Conservation (phyloP, 2,329 filamentous ascomycete species). For the Pseudogymnoascus sp. region DNA sequence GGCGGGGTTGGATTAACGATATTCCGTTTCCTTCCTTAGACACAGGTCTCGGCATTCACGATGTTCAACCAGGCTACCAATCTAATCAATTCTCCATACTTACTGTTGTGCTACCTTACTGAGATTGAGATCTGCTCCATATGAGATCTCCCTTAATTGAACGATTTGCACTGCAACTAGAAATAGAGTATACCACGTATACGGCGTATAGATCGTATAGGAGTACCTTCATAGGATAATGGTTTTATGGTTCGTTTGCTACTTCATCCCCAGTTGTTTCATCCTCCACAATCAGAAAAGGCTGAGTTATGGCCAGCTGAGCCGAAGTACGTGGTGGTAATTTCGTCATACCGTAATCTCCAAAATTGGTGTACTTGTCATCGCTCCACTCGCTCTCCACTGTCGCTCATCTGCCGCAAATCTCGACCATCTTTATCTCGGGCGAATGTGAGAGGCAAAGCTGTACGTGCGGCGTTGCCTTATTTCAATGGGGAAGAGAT, state of each 20-base stretch:
- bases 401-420: slow-evolving; percentile 5
- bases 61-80: not conserved
- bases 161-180: not conserved
- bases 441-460: not conserved
- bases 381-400: slow-evolving; percentile 7
- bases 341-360: slow-evolving; percentile 6
- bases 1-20: slow-evolving; percentile 6
- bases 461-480: slow-evolving; percentile 1
- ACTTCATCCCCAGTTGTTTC: slow-evolving; percentile 1
- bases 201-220: not conserved
- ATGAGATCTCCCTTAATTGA: not conserved
- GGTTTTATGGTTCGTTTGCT: not conserved
- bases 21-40: not conserved
- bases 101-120: not conserved
- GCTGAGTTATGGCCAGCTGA: slow-evolving; percentile 1
- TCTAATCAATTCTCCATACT: not conserved
- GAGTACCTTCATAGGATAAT: not conserved
- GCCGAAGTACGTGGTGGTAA: not conserved
- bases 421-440: slow-evolving; percentile 6
- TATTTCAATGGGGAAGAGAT: slow-evolving; percentile 7
- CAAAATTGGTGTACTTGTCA: slow-evolving; percentile 7
- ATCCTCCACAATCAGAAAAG: not conserved
- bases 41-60: not conserved
- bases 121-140: slow-evolving; percentile 1
- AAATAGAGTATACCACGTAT: not conserved